Evolutionary conservation across 768 basidiomycete genomes (phyloP).

Genomic region (Tephrocybe sp.): DNA sequence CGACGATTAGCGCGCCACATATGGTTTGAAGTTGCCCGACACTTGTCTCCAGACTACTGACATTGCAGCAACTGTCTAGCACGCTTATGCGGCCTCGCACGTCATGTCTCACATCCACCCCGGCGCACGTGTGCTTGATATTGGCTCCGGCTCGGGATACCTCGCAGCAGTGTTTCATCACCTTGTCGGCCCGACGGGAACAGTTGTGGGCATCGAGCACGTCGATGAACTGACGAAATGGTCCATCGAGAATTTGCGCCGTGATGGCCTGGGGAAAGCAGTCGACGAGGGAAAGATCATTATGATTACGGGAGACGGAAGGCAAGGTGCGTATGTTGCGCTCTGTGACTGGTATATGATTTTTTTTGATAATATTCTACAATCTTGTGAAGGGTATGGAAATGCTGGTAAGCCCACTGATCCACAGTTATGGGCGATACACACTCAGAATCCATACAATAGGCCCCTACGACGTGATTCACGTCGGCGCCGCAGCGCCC

Average conservation of each 20-base stretch:
- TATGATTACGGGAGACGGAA: slow-evolving; percentile 76
- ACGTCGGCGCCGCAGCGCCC: slow-evolving; percentile 92
- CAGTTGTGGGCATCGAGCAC: slow-evolving; percentile 90
- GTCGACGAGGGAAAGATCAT: slow-evolving; percentile 55
- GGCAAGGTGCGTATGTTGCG: slow-evolving; percentile 45
- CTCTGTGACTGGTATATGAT: neutral
- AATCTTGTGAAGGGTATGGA: slow-evolving; percentile 29
- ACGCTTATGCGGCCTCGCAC: slow-evolving; percentile 82
- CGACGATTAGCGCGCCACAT: slow-evolving; percentile 96
- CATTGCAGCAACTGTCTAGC: slow-evolving; percentile 38
- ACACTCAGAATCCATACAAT: neutral
- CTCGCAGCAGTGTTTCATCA: slow-evolving; percentile 79
- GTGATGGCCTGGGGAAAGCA: slow-evolving; percentile 58
- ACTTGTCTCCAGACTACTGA: neutral
- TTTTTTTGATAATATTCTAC: neutral
- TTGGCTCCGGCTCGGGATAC: slow-evolving; percentile 89
- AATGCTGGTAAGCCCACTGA: slow-evolving; percentile 24
- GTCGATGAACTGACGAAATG: slow-evolving; percentile 72
- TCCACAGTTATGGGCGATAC: neutral
- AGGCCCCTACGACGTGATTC: slow-evolving; percentile 82
- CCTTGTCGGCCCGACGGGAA: slow-evolving; percentile 55
- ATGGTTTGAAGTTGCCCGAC: slow-evolving; percentile 55
- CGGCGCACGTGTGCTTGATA: slow-evolving; percentile 79
- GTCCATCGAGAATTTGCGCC: slow-evolving; percentile 64
- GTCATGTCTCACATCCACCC: slow-evolving; percentile 70